A percentile compares a stretch with the other conserved stretches of the same genome.
Conservation (phyloP, 106 monocot genomes). For the Dioscorea alata region DNA sequence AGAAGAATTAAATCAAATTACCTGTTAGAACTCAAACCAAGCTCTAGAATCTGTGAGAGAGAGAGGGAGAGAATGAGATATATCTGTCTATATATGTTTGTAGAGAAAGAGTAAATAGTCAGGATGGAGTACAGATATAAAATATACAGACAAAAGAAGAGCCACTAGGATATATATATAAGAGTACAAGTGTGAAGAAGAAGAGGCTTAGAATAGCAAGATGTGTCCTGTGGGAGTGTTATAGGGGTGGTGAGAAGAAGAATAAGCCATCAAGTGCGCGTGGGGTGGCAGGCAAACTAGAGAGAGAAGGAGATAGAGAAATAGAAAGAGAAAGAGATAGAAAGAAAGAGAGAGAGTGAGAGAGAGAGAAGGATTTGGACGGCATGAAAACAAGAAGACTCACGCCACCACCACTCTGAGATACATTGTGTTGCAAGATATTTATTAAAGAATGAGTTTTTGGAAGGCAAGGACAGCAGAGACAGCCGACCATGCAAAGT, state of each 20-base stretch:
- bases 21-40: too few species aligned
- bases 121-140: background rate
- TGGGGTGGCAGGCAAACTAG: conserved; percentile 44
- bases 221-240: conserved; percentile 1
- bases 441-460: background rate
- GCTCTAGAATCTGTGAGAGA: too few species aligned
- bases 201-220: conserved; percentile 1
- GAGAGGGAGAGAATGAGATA: background rate
- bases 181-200: background rate
- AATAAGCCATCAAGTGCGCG: conserved; percentile 52
- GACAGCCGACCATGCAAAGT: conserved; percentile 3
- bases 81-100: background rate
- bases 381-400: conserved; percentile 31
- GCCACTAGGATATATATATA: background rate
- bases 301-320: conserved; percentile 14
- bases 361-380: conserved; percentile 35
- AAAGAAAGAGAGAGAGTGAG: conserved; percentile 15
- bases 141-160: background rate
- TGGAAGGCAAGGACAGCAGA: background rate
- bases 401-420: conserved; percentile 14
- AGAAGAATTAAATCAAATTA: background rate
- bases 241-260: conserved; percentile 4
- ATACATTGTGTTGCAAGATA: background rate
- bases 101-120: background rate
- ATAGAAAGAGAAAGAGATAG: conserved; percentile 8